A percentile compares a stretch with the other conserved stretches of the same genome.
phyloP scores from a whole-genome alignment of 331 rosid genomes.

The Rhamnella rubrinervis region DNA sequence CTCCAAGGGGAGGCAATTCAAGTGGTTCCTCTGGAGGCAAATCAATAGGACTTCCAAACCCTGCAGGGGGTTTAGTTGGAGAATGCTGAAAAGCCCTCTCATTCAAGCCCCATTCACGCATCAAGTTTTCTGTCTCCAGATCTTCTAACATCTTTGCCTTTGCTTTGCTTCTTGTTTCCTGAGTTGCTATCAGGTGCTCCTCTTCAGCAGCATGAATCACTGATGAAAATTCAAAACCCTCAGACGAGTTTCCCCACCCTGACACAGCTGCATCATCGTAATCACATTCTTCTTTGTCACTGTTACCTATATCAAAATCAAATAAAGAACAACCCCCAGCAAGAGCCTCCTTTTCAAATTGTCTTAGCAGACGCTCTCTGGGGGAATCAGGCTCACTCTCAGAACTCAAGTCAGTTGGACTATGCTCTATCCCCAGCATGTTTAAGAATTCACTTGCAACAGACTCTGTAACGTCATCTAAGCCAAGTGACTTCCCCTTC shows the following conservation, averaged over 20 bases:
- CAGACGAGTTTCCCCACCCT: slow-evolving; percentile 37
- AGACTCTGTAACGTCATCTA: slow-evolving; percentile 58
- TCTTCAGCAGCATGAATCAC: slow-evolving; percentile 52
- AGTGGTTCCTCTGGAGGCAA: slow-evolving; percentile 43
- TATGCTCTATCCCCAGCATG: slow-evolving; percentile 56
- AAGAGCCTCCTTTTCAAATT: slow-evolving; percentile 69
- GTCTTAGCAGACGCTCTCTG: slow-evolving; percentile 72
- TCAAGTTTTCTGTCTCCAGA: slow-evolving; percentile 77
- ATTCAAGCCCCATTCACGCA: slow-evolving; percentile 80
- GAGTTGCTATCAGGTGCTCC: slow-evolving; percentile 46
- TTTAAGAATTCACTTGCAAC: slow-evolving; percentile 73
- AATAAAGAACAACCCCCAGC: slow-evolving; percentile 69
- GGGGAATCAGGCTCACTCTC: slow-evolving; percentile 81
- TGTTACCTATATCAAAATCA: slow-evolving; percentile 38
- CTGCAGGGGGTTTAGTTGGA: slow-evolving; percentile 48
- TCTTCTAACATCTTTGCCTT: slow-evolving; percentile 66
- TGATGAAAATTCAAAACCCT: slow-evolving; percentile 39
- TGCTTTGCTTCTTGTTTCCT: slow-evolving; percentile 40
- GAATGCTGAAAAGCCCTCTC: slow-evolving; percentile 77
- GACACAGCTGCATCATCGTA: slow-evolving; percentile 27
- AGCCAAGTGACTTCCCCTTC: slow-evolving; percentile 40
- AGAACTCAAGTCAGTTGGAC: slow-evolving; percentile 54
- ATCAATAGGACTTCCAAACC: slow-evolving; percentile 66
- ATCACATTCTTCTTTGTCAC: slow-evolving; percentile 31
- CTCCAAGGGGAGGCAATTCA: slow-evolving; percentile 68